Evolutionary conservation across 225 moss, liverwort and hornwort genomes (phyloP).

Genomic region (Physcomitrium patens): DNA sequence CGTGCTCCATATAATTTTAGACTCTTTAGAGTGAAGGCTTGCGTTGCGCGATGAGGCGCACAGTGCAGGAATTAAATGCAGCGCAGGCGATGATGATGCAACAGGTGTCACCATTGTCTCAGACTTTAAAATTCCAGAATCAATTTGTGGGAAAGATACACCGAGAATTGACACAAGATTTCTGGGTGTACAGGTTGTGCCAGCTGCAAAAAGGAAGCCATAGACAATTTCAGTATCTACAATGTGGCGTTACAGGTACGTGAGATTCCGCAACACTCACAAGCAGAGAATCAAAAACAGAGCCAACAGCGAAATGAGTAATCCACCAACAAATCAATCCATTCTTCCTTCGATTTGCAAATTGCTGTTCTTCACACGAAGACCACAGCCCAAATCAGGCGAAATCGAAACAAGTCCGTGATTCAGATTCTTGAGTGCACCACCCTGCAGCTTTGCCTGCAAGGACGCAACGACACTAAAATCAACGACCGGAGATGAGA

Average conservation of each 20-base stretch:
- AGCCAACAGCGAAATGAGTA: neutral
- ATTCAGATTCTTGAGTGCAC: too few relatives aligned
- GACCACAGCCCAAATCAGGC: too few relatives aligned
- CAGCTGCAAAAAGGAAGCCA: neutral
- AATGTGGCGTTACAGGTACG: neutral
- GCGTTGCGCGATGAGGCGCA: slow-evolving; percentile 4
- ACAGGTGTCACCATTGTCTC: slow-evolving; percentile 42
- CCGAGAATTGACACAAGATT: neutral
- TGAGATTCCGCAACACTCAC: neutral
- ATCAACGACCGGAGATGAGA: too few relatives aligned
- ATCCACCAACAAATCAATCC: too few relatives aligned
- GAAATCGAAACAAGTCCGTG: too few relatives aligned
- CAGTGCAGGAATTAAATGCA: slow-evolving; percentile 13
- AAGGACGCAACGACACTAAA: too few relatives aligned
- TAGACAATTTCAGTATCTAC: neutral
- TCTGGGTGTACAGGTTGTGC: neutral
- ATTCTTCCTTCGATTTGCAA: too few relatives aligned
- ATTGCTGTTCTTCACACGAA: too few relatives aligned
- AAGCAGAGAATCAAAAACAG: neutral
- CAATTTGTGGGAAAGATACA: neutral
- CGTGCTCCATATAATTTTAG: slow-evolving; percentile 9
- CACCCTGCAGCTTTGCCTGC: too few relatives aligned
- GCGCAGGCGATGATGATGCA: slow-evolving; percentile 28
- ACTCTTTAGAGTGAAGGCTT: neutral
- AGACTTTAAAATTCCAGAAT: neutral